phyloP scores from a whole-genome alignment of 306 rosid species.

The Myrica gale region DNA sequence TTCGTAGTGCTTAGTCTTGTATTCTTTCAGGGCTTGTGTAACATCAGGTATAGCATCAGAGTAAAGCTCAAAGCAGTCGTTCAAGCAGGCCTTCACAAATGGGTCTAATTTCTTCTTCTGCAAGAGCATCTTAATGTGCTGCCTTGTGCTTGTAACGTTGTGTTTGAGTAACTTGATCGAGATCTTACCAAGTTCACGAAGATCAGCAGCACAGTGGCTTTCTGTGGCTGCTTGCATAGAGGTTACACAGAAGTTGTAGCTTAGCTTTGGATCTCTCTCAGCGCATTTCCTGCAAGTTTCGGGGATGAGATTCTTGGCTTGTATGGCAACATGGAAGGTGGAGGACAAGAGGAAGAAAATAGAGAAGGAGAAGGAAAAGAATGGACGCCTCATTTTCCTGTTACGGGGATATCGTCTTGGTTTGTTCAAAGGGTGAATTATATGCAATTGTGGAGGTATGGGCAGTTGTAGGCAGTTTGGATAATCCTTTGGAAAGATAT shows the following conservation, averaged over 20 bases:
- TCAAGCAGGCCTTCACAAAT: conserved; percentile 33
- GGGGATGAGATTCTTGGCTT: conserved; percentile 39
- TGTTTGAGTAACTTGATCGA: conserved; percentile 41
- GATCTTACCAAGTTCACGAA: conserved; percentile 47
- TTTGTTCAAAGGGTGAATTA: neutral
- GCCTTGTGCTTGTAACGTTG: conserved; percentile 45
- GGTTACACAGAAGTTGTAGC: conserved; percentile 54
- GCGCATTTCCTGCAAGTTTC: conserved; percentile 54
- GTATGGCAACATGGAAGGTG: conserved; percentile 4
- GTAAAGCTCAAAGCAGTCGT: conserved; percentile 65
- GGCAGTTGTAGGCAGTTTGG: neutral
- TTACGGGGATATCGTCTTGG: neutral
- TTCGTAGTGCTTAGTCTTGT: conserved; percentile 38
- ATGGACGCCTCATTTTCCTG: conserved; percentile 12
- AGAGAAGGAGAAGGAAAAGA: conserved; percentile 19
- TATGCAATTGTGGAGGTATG: neutral
- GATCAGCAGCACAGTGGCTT: conserved; percentile 24
- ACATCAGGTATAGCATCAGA: conserved; percentile 37
- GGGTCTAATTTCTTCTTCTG: conserved; percentile 29
- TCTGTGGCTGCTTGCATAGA: conserved; percentile 45
- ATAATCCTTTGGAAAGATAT: neutral
- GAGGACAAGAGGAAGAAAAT: conserved; percentile 23
- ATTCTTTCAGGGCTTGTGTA: conserved; percentile 40
- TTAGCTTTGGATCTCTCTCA: conserved; percentile 54
- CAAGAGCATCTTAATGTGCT: conserved; percentile 42